A percentile compares a stretch with the other conserved stretches of the same genome.
Conservation (phyloP, 1,139 yeast genomes). For the Yamadazyma jaroonii region DNA sequence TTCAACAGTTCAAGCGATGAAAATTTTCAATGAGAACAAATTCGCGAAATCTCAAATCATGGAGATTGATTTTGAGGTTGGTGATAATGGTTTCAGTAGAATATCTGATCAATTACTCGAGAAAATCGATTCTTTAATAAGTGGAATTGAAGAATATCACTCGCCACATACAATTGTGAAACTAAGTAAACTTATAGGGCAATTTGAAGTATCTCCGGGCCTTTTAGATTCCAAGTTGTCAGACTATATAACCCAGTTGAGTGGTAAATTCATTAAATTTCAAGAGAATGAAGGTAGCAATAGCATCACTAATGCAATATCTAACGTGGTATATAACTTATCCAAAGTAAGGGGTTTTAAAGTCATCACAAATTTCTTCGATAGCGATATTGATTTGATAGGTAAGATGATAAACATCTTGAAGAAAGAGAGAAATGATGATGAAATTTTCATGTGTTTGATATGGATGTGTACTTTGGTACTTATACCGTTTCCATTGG, state of each 20-base stretch:
- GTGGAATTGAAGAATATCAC: constrained; percentile 3
- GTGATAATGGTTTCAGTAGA: constrained; percentile 3
- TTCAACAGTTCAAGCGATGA: constrained; percentile 4
- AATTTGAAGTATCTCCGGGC: constrained; percentile 58
- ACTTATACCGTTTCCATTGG: constrained; percentile 68
- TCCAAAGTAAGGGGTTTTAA: constrained; percentile 68
- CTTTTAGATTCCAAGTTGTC: constrained; percentile 44
- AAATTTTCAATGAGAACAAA: constrained; percentile 4
- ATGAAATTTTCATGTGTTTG: constrained; percentile 52
- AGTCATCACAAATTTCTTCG: constrained; percentile 53
- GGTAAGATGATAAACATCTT: constrained; percentile 29
- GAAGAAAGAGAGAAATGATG: constrained; percentile 40
- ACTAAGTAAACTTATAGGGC: constrained; percentile 20
- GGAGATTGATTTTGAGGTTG: constrained; percentile 4
- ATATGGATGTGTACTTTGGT: constrained; percentile 73
- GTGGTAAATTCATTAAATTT: constrained; percentile 23
- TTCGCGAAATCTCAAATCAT: constrained; percentile 1
- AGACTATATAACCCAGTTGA: constrained; percentile 26
- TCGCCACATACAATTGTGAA: constrained; percentile 2
- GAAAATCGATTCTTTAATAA: constrained; percentile 3
- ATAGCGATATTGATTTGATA: constrained; percentile 56
- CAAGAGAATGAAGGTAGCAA: background rate
- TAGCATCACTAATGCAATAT: constrained; percentile 11
- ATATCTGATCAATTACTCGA: constrained; percentile 9
- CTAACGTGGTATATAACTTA: constrained; percentile 50